Evolutionary conservation across 2,329 filamentous ascomycete genomes (phyloP), one percentile per base, ranked within the genome.

Genomic region (Celoporthe dispersa): DNA sequence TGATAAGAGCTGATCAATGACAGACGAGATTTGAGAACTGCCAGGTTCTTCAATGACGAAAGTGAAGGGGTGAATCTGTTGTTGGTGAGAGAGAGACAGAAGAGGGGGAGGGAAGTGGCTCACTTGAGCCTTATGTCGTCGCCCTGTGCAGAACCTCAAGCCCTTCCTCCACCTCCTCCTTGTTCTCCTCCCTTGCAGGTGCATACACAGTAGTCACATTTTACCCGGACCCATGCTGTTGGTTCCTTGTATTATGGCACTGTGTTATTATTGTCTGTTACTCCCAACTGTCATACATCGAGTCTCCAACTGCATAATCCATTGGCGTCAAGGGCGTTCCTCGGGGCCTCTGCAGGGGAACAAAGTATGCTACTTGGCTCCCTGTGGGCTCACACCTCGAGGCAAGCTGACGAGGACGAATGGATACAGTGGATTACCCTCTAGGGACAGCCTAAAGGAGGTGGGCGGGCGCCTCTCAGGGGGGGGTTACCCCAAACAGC

Each of bases 231-330:
- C 59, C 35, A 39, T 63, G 60, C 5, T 33, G n/a, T 28, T 41
- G 60, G n/a, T 37, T 41, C 39, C 35, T 39, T 63, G 37, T 16
- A 48, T 48, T n/a, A n/a, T 48, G 22, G 44, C 3, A 48, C 44
- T 48, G 22, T 48, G 6, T n/a, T 48, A n/a, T 48, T 8, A 19
- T 48, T 9, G 2, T 48, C 19, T 8, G 4, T n/a, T 19, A 19
- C n/a, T 28, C n/a, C 22, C n/a, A 19, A 11, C 39, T 51, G 39
- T 33, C 44, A 33, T 31, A 31, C 28, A 8, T 28, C 25, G 2
- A 37, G 62, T 31, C 41, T 44, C 62, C 62, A 64, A 33, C 62
- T 48, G 62, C 62, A 64, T 48, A 19, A 64, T 64, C 39, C 62
- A 51, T 64, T 51, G 62, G 62, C 25, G 57, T 60, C 19, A 60